Base-by-base conservation (phyloP, 2,329 filamentous ascomycete species). In the Plectosphaerella sp. region DNA sequence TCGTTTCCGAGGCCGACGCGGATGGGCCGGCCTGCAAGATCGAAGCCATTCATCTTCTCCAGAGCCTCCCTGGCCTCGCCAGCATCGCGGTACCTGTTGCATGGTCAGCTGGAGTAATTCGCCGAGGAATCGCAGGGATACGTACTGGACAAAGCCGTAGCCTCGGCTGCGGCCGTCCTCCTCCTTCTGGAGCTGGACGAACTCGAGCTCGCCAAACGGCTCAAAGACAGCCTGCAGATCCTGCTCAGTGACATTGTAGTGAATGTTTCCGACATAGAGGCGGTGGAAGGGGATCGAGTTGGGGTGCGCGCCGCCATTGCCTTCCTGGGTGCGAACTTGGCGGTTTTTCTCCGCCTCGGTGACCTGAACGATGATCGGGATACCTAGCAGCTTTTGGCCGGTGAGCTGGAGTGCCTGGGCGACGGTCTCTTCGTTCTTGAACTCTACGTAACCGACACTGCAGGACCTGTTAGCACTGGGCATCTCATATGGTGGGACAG, bases 321-420 rank as follows among this genome's bases (percentile, higher is more conserved):
- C 76, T 62, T 94, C 89, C 49, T 89, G 83, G 58, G 83, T 93
- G 61, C 93, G 91, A 58, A 91, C 91, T 78, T 96, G 93, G 62
- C 94, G 91, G 68, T 99, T 99, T 80, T 99, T 99, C 73, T 99
- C 95, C 68, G 94, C 95, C 79, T 99, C 94, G 64, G 94, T 97
- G 69, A 96, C 86, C 74, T 97, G 93, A 51, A 93, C 95, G 65
- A 99, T 99, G 69, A 99, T 95, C 54, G 94, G 94, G 61, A 99
- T 97, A 80, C 91, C 92, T 87, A 96, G 79, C 73, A 99, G 87
- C 75, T 94, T 96, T 78, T 97, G 93, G 74, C 94, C 94, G 71
- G 94, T 99, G 78, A 99, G 91, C 77, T 96, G 89, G 69, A 99
- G 89, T 67, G 95, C 94, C 75, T 89, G 86, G 65, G 87, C 80